Percentiles rank a stretch among this genome's conserved stretches.
Conservation (phyloP, 2,329 filamentous ascomycete species). For the Colletotrichum gloeosporioides region DNA sequence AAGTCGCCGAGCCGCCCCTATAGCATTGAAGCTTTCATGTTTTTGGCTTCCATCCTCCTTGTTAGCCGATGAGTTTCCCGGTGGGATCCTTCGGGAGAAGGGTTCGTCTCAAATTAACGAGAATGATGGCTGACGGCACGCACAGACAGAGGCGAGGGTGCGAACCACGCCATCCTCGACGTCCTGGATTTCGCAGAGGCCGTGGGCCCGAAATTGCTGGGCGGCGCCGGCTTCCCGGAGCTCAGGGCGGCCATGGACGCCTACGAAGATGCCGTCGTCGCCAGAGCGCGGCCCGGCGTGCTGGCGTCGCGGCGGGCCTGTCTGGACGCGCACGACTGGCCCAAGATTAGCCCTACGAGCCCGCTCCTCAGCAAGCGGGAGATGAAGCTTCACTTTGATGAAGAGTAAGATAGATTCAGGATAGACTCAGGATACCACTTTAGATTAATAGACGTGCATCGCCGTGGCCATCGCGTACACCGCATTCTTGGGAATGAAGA, state of each 20-base stretch:
- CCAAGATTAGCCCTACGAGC: constrained; percentile 39
- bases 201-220: constrained; percentile 27
- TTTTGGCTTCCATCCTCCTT: background rate
- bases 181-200: constrained; percentile 47
- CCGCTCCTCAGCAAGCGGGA: constrained; percentile 44
- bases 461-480: background rate
- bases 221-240: background rate
- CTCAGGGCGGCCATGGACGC: constrained; percentile 34
- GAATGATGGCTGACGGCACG: background rate
- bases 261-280: constrained; percentile 51
- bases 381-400: constrained; percentile 36
- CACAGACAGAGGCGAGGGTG: constrained; percentile 61
- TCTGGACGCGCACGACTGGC: constrained; percentile 59
- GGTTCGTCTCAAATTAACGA: background rate
- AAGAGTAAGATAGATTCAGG: constrained; percentile 20
- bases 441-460: background rate
- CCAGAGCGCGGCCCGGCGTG: constrained; percentile 50
- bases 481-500: background rate
- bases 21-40: background rate
- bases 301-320: constrained; percentile 57
- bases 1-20: constrained; percentile 27
- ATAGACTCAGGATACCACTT: background rate
- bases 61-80: background rate
- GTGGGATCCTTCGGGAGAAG: background rate
- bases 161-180: constrained; percentile 62